A percentile compares a stretch with the other conserved stretches of the same genome.
Conservation (phyloP, 2,329 filamentous ascomycete genomes). For the Diaporthe sp. region DNA sequence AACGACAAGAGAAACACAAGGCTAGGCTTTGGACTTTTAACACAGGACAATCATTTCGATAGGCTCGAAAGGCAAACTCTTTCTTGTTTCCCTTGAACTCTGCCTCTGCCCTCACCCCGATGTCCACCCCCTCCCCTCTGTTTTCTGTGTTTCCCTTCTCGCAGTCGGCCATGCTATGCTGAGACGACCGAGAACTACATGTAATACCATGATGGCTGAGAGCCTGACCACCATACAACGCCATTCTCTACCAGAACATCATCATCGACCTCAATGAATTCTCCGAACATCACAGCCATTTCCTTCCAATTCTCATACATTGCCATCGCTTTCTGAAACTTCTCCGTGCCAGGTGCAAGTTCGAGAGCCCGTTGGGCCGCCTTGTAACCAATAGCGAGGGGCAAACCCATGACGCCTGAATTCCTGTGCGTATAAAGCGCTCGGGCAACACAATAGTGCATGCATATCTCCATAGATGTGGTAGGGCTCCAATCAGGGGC, state of each 20-base stretch:
- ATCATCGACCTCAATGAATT: not conserved
- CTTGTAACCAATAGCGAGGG: not conserved
- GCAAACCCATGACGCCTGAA: no score
- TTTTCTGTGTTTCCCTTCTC: not conserved
- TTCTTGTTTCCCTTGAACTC: no score
- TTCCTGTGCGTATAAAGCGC: rapidly evolving
- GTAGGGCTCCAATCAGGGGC: not conserved
- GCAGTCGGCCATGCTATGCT: not conserved
- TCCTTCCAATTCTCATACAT: not conserved
- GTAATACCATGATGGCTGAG: not conserved
- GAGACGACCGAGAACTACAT: not conserved
- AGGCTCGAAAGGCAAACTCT: no score
- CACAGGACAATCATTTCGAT: no score
- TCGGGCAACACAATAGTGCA: rapidly evolving
- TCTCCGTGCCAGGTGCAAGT: not conserved
- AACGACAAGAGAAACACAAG: no score
- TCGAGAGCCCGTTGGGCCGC: not conserved
- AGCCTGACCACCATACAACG: not conserved
- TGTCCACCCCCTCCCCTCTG: no score
- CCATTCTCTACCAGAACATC: not conserved
- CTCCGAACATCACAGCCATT: rapidly evolving
- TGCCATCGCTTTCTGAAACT: no score
- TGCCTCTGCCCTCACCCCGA: no score
- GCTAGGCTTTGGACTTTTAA: no score
- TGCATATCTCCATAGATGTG: not conserved